Conservation (phyloP, 768 basidiomycete species). For the Postia placenta region DNA sequence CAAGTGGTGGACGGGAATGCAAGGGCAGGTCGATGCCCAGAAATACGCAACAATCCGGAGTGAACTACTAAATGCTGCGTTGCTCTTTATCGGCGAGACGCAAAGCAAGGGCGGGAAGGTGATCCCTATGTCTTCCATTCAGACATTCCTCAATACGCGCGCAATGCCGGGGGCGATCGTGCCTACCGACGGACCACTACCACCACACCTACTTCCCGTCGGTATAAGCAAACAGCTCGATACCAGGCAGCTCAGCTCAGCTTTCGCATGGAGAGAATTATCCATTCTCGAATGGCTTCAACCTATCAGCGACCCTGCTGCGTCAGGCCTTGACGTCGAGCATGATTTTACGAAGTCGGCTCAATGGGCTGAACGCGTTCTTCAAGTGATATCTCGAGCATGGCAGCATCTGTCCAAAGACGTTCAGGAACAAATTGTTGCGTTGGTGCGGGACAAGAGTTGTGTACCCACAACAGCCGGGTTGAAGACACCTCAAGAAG, state of each 20-base stretch:
- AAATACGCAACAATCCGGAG: conserved; percentile 41
- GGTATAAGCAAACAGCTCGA: conserved; percentile 56
- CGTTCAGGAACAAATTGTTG: conserved; percentile 36
- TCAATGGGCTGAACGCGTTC: conserved; percentile 76
- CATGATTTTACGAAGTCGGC: conserved; percentile 62
- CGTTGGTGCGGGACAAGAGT: conserved; percentile 35
- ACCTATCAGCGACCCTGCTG: conserved; percentile 47
- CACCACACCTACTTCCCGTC: conserved; percentile 64
- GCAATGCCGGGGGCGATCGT: conserved; percentile 46
- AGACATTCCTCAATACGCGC: conserved; percentile 64
- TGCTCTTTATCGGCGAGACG: conserved; percentile 41
- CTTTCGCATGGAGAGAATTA: conserved; percentile 80
- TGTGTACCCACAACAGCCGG: conserved; percentile 58
- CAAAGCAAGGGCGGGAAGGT: conserved; percentile 43
- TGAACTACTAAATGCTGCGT: conserved; percentile 66
- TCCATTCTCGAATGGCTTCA: conserved; percentile 69
- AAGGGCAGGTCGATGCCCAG: conserved; percentile 28
- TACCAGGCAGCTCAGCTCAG: conserved; percentile 37
- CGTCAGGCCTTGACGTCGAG: conserved; percentile 36
- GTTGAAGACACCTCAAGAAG: conserved; percentile 60
- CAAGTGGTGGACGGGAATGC: conserved; percentile 72
- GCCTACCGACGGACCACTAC: conserved; percentile 70
- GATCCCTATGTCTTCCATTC: conserved; percentile 62
- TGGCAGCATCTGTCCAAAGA: conserved; percentile 60
- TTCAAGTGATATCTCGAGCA: conserved; percentile 55